Evolutionary conservation across 352 stramenopile genomes (phyloP).

Genomic region (Pythium insidiosum): DNA sequence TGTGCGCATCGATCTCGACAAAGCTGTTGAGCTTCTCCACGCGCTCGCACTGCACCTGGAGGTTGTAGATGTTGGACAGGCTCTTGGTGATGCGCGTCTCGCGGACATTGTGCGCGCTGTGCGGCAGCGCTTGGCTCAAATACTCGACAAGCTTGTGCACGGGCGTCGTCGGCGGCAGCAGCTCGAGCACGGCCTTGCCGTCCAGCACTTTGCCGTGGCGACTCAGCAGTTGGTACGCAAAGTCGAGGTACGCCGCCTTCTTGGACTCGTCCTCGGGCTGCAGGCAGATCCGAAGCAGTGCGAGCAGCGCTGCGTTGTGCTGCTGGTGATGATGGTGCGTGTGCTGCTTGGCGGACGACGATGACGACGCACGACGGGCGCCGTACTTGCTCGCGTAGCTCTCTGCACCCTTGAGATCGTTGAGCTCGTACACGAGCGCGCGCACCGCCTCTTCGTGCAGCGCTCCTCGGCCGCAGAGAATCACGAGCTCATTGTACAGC

Average conservation of each 20-base stretch:
- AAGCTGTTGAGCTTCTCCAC: conserved; percentile 71
- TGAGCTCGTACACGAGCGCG: conserved; percentile 69
- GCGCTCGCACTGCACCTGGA: conserved; percentile 82
- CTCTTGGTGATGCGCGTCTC: conserved; percentile 76
- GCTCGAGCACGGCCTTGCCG: conserved; percentile 49
- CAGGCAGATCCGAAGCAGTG: conserved; percentile 78
- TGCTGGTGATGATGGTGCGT: too few species aligned
- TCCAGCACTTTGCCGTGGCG: conserved; percentile 77
- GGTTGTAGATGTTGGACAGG: conserved; percentile 86
- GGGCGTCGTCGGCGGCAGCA: conserved; percentile 62
- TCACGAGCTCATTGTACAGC: conserved; percentile 82
- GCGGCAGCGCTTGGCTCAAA: conserved; percentile 69
- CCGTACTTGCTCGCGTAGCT: conserved; percentile 83
- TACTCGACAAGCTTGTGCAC: conserved; percentile 80
- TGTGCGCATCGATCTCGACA: conserved; percentile 79
- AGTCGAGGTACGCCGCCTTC: conserved; percentile 71
- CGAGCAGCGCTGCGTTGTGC: conserved; percentile 65
- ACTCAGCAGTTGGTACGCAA: conserved; percentile 64
- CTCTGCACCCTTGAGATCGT: conserved; percentile 73
- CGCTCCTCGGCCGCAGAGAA: conserved; percentile 71
- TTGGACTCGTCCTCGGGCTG: conserved; percentile 73
- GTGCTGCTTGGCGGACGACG: conserved; percentile 45
- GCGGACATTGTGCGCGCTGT: conserved; percentile 77
- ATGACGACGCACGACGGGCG: conserved; percentile 12
- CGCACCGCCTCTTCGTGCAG: conserved; percentile 75